These are phyloP conservation scores for Exsudoporus frostii DNA, from an alignment of 768 basidiomycete genomes.

Conservation along the genomic window DNA sequence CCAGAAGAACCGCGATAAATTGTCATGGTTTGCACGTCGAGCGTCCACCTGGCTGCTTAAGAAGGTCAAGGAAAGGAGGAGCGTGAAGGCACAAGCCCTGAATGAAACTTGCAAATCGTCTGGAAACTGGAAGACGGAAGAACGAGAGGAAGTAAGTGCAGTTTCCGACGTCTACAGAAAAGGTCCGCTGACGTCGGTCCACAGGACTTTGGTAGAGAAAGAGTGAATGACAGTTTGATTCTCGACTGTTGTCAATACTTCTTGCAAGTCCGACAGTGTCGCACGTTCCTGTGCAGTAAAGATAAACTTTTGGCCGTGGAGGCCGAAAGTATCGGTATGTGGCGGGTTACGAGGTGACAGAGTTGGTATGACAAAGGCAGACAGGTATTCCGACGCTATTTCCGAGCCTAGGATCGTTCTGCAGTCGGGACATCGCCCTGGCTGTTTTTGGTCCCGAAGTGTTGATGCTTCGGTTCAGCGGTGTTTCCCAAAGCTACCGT, in stretches of 20 bases:
- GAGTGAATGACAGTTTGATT: conserved; percentile 66
- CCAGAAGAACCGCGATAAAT: conserved; percentile 37
- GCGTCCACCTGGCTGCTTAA: conserved; percentile 68
- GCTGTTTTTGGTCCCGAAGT: conserved; percentile 42
- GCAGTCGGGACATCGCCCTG: conserved; percentile 52
- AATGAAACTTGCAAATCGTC: conserved; percentile 61
- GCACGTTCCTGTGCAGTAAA: conserved; percentile 60
- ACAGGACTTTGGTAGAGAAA: conserved; percentile 32
- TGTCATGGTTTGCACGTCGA: conserved; percentile 65
- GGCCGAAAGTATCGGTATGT: conserved; percentile 45
- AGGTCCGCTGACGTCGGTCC: not conserved
- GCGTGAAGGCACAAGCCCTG: conserved; percentile 58
- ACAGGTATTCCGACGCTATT: conserved; percentile 24
- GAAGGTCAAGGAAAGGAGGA: conserved; percentile 54
- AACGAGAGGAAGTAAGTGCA: conserved; percentile 40
- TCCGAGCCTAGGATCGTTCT: conserved; percentile 35
- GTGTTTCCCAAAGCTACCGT: conserved; percentile 36
- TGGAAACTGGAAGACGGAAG: conserved; percentile 56
- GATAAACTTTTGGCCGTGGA: conserved; percentile 67
- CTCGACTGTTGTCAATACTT: conserved; percentile 75
- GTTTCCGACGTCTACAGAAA: not conserved
- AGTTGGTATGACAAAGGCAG: conserved; percentile 12
- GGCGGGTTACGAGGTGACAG: not conserved
- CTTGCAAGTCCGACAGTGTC: conserved; percentile 34
- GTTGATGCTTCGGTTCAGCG: conserved; percentile 39